Evolutionary conservation across 1,139 yeast species (phyloP).

Genomic region (Torulaspora pretoriensis): DNA sequence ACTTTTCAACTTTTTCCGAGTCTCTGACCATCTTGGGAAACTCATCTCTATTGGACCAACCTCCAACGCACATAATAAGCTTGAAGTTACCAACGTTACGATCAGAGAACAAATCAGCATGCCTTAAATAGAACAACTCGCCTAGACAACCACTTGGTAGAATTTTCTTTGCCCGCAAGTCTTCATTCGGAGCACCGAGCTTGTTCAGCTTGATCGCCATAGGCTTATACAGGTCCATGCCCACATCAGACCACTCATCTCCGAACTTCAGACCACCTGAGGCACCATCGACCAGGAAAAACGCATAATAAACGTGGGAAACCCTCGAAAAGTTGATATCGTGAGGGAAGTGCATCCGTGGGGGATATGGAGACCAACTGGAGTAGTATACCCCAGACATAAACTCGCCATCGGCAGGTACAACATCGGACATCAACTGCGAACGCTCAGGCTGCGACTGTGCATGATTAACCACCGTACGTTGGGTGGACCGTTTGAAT

Average conservation of each 20-base stretch:
- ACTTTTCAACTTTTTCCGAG: constrained; percentile 40
- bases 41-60: constrained; percentile 64
- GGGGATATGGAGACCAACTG: constrained; percentile 71
- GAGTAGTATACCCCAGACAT: constrained; percentile 44
- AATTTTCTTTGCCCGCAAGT: constrained; percentile 5
- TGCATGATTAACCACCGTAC: constrained; percentile 10
- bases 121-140: constrained; percentile 52
- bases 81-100: constrained; percentile 47
- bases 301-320: constrained; percentile 76
- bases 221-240: constrained; percentile 39
- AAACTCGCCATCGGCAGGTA: constrained; percentile 10
- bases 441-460: constrained; percentile 3
- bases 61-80: constrained; percentile 76
- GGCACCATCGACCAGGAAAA: constrained; percentile 52
- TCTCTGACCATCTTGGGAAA: constrained; percentile 48
- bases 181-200: background rate
- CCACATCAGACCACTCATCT: constrained; percentile 68
- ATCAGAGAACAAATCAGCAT: constrained; percentile 10
- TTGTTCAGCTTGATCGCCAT: constrained; percentile 14
- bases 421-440: background rate
- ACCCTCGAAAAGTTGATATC: constrained; percentile 55
- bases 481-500: constrained; percentile 10
- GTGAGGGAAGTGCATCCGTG: constrained; percentile 56
- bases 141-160: constrained; percentile 50
- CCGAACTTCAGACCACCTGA: constrained; percentile 53